A percentile compares a stretch with the other conserved stretches of the same genome.
Evolutionary conservation across 805 yeast genomes (phyloP).

Genomic region (Henningerozyma blattae): DNA sequence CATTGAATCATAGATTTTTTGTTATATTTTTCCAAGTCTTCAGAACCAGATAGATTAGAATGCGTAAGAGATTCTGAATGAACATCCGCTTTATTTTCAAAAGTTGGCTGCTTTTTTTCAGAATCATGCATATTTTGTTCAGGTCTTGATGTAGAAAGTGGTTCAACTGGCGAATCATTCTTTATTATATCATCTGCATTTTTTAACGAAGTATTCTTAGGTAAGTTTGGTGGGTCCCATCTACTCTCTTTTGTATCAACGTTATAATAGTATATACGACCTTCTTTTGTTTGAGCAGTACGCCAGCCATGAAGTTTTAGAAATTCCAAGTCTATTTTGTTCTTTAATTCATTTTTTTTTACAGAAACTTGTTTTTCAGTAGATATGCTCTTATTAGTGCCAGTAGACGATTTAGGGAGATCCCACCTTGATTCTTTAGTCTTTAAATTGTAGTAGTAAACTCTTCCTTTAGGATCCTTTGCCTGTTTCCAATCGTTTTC

Average conservation of each 20-base stretch:
- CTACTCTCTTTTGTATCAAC: constrained; percentile 51
- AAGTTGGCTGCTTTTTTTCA: neutral
- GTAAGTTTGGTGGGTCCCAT: constrained; percentile 59
- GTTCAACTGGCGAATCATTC: neutral
- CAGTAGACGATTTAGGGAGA: constrained; percentile 58
- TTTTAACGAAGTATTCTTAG: neutral
- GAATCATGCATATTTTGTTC: no score
- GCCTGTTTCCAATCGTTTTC: constrained; percentile 48
- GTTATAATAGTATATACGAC: constrained; percentile 63
- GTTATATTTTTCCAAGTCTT: constrained; percentile 9
- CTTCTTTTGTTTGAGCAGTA: constrained; percentile 49
- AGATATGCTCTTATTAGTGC: no score
- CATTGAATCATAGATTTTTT: constrained; percentile 21
- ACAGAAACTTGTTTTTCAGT: constrained; percentile 19
- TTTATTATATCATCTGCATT: constrained; percentile 4
- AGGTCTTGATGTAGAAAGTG: neutral
- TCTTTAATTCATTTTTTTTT: neutral
- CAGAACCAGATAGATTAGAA: neutral
- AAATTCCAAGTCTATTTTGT: neutral
- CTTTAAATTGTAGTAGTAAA: constrained; percentile 55
- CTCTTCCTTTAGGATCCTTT: constrained; percentile 51
- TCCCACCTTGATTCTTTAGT: constrained; percentile 75
- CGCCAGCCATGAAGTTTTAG: constrained; percentile 38
- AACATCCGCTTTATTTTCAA: neutral
- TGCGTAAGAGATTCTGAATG: neutral